phyloP scores from a whole-genome alignment of 805 yeast species.

The Phaffomyces thermotolerans region DNA sequence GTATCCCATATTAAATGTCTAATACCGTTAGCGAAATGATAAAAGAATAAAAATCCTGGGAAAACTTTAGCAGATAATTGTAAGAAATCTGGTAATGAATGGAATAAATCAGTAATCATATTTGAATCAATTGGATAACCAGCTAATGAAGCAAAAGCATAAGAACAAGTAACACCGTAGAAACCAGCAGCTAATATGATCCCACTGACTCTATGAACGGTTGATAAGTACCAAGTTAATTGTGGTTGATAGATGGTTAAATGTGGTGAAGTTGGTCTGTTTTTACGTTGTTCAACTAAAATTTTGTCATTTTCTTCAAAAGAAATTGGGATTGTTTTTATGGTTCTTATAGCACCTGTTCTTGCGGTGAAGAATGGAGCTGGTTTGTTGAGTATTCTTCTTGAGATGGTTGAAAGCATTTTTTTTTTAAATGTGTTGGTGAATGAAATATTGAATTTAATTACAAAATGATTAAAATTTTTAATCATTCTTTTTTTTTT shows the following conservation, averaged over 20 bases:
- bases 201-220: constrained; percentile 84
- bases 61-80: constrained; percentile 62
- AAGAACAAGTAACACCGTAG: constrained; percentile 69
- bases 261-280: constrained; percentile 90
- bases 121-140: constrained; percentile 40
- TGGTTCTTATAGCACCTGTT: constrained; percentile 7
- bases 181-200: constrained; percentile 72
- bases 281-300: constrained; percentile 71
- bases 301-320: constrained; percentile 59
- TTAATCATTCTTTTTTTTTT: neutral
- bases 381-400: constrained; percentile 11
- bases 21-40: constrained; percentile 79
- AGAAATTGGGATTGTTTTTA: constrained; percentile 43
- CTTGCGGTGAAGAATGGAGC: neutral
- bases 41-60: constrained; percentile 77
- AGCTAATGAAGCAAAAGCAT: constrained; percentile 59
- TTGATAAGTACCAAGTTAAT: constrained; percentile 74
- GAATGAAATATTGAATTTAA: neutral
- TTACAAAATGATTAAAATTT: neutral
- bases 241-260: constrained; percentile 87
- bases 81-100: constrained; percentile 53
- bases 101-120: constrained; percentile 29
- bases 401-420: constrained; percentile 6
- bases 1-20: constrained; percentile 95
- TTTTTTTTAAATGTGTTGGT: neutral